A percentile compares a stretch with the other conserved stretches of the same genome.
These are phyloP conservation scores for Neocatenulostroma microsporum DNA, from an alignment of 2,329 filamentous ascomycete species.

Conservation along the genomic window DNA sequence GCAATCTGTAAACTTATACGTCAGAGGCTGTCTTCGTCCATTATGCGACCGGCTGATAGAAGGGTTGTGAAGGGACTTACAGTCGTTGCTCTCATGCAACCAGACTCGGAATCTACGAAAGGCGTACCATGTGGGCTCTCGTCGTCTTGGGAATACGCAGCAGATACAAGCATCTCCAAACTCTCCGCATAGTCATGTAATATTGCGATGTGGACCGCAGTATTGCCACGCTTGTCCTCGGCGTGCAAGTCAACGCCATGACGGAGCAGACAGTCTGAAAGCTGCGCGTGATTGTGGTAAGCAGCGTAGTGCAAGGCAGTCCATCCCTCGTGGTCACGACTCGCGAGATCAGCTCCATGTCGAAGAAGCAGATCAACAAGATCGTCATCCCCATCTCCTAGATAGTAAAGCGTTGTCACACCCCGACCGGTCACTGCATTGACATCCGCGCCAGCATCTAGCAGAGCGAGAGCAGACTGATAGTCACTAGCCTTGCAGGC, in stretches of 20 bases:
- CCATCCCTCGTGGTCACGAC: neutral
- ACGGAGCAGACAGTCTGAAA: too few relatives aligned
- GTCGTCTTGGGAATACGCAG: neutral
- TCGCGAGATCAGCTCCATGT: neutral
- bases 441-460: neutral
- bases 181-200: neutral
- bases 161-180: neutral
- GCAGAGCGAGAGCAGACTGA: neutral
- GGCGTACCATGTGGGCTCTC: too few relatives aligned
- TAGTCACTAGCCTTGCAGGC: neutral
- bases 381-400: slow-evolving; percentile 1
- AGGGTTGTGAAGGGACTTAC: neutral
- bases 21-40: neutral
- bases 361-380: neutral
- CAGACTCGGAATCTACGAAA: too few relatives aligned
- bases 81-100: neutral
- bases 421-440: neutral
- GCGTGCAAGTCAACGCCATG: neutral
- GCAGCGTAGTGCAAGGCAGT: neutral
- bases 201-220: neutral
- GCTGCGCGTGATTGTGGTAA: neutral
- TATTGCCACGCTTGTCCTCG: neutral
- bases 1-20: too few relatives aligned
- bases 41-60: neutral
- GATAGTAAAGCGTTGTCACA: neutral